Evolutionary conservation across 2,329 filamentous ascomycete genomes (phyloP).

Genomic region (Colletotrichum tabaci): DNA sequence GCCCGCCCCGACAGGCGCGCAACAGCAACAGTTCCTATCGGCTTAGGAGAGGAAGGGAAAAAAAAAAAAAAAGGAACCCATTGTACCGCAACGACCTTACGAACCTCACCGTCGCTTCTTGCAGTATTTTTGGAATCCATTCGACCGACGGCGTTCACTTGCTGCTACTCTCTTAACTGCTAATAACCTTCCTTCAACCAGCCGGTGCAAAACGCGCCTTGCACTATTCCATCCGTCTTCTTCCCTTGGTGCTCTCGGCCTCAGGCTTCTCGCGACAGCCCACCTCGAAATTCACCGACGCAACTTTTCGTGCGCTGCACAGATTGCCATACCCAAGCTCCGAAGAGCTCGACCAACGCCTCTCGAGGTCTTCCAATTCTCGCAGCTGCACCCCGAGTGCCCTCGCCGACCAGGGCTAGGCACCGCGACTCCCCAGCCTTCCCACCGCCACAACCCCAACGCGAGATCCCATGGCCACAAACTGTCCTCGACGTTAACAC

Average conservation of each 20-base stretch:
- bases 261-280: slow-evolving; percentile 33
- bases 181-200: slow-evolving; percentile 25
- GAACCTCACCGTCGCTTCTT: slow-evolving; percentile 23
- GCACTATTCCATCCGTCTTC: not conserved
- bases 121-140: slow-evolving; percentile 29
- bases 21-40: slow-evolving; percentile 14
- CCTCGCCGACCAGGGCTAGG: slow-evolving; percentile 14
- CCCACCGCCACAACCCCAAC: not conserved
- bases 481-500: slow-evolving; percentile 37
- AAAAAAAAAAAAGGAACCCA: slow-evolving; percentile 6
- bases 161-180: slow-evolving; percentile 28
- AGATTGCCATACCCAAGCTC: slow-evolving; percentile 30
- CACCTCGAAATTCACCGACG: slow-evolving; percentile 41
- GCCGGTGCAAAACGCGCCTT: slow-evolving; percentile 16
- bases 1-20: slow-evolving; percentile 25
- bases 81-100: slow-evolving; percentile 22
- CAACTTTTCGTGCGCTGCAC: slow-evolving; percentile 38
- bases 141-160: slow-evolving; percentile 10
- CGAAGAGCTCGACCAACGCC: slow-evolving; percentile 29
- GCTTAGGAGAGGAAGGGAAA: too few species aligned
- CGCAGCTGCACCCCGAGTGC: slow-evolving; percentile 21
- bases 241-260: slow-evolving; percentile 22
- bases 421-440: slow-evolving; percentile 29
- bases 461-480: slow-evolving; percentile 39
- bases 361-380: slow-evolving; percentile 1